Percentiles rank a stretch among this genome's conserved stretches.
Conservation (phyloP, 257 asterid genomes). For the Ilex aquifolium region DNA sequence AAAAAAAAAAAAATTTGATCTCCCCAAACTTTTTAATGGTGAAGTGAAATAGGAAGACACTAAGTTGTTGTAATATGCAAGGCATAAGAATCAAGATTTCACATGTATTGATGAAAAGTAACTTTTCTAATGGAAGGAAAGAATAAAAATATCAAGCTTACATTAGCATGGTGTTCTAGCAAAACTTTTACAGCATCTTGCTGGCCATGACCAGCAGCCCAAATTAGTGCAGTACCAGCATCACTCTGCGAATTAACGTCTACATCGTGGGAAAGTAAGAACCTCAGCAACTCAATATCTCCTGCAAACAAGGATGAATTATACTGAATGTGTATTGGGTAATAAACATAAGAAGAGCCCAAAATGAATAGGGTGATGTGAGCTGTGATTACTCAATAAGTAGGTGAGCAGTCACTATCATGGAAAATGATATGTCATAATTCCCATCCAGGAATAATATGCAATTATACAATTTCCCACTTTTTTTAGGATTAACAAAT, state of each 20-base stretch:
- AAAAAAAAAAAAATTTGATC: no score
- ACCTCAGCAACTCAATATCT: constrained; percentile 55
- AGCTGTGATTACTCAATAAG: background rate
- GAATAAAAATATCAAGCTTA: constrained; percentile 15
- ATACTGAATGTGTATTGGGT: constrained; percentile 3
- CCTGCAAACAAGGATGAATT: constrained; percentile 45
- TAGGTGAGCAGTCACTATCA: background rate
- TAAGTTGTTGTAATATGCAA: no score
- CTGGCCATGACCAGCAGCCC: constrained; percentile 98
- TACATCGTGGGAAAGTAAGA: constrained; percentile 56
- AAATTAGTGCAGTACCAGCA: constrained; percentile 85
- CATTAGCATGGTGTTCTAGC: constrained; percentile 75
- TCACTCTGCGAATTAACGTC: constrained; percentile 80
- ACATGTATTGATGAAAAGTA: no score
- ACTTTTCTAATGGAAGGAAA: background rate
- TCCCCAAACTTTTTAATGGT: no score
- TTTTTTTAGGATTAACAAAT: background rate
- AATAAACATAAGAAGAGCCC: background rate
- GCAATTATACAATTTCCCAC: background rate
- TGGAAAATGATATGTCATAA: background rate
- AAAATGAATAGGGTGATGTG: background rate
- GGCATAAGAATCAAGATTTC: no score
- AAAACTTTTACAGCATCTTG: constrained; percentile 71
- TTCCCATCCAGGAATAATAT: background rate
- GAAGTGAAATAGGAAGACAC: no score